Conservation (phyloP, 371 early-diverging fungal species). For the Sporodiniella umbellata region DNA sequence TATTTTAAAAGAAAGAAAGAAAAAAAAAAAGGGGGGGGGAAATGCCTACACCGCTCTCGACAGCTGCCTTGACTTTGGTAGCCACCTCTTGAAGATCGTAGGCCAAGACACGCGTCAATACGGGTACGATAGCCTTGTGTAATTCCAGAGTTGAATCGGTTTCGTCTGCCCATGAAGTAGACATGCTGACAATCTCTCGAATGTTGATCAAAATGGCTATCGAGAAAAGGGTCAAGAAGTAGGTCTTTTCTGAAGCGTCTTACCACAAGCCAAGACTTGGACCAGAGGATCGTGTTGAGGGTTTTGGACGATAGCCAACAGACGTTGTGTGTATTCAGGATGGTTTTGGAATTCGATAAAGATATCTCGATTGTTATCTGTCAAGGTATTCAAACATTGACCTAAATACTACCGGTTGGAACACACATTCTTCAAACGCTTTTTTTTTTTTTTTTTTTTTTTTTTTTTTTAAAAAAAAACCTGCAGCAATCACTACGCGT, state of each 20-base stretch:
- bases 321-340: slow-evolving; percentile 50
- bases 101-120: slow-evolving; percentile 49
- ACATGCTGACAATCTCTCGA: slow-evolving; percentile 28
- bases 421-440: too few species aligned
- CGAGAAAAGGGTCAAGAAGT: too few species aligned
- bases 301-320: slow-evolving; percentile 48
- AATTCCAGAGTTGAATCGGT: slow-evolving; percentile 34
- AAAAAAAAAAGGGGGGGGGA: neutral
- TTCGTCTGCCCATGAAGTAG: slow-evolving; percentile 41
- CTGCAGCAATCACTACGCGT: slow-evolving; percentile 64
- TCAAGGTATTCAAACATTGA: slow-evolving; percentile 80
- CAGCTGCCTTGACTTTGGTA: slow-evolving; percentile 41
- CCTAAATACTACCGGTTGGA: slow-evolving; percentile 37
- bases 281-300: slow-evolving; percentile 46
- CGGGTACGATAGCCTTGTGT: slow-evolving; percentile 52
- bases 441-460: neutral
- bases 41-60: slow-evolving; percentile 46
- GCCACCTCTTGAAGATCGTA: slow-evolving; percentile 64
- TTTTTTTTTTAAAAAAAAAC: slow-evolving; percentile 29
- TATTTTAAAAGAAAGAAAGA: too few species aligned
- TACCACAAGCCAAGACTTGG: slow-evolving; percentile 58
- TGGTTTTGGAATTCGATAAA: slow-evolving; percentile 59
- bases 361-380: slow-evolving; percentile 75
- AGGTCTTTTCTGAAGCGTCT: too few species aligned
- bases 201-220: slow-evolving; percentile 44